Evolutionary conservation across 2,329 filamentous ascomycete genomes (phyloP), one percentile per base, ranked within the genome.

Genomic region (Coniochaeta sp.): DNA sequence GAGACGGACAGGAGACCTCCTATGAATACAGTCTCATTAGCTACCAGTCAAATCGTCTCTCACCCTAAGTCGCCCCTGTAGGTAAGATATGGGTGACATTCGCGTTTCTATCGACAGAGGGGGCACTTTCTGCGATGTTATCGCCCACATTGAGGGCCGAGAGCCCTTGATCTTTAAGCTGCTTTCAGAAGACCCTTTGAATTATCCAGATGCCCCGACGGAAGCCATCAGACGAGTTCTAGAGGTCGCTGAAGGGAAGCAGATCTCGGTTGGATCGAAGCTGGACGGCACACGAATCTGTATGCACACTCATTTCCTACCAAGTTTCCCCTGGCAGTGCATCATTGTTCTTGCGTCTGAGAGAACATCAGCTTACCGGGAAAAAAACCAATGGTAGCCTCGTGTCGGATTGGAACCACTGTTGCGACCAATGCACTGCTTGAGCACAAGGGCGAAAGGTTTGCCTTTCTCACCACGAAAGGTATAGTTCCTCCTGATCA

Each of bases 381-480:
- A 5, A 73, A 72, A 1, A 66, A 70, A 1, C n/a, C n/a, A n/a
- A n/a, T n/a, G n/a, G n/a, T 57, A 28, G 7, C 6, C 59, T 28
- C 22, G 60, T 90, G 91, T 67, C 84, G 89, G 24, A 91, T 91
- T 88, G 89, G 89, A n/a, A 91, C 89, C 0, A 91, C 89, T 0
- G 89, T 91, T 2, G 89, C 89, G 1, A 91, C 89, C 0, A 91
- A 91, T 70, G 89, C 89, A 1, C 73, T 91, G n/a, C 74, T 91
- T 1, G 89, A 91, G 69, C 76, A 88, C 44, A 91, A 91, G 70
- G 89, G 89, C 26, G 87, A 90, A 65, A 81, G 81, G 42, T 87
- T 89, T 64, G 89, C 87, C 0, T 79, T 91, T 66, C 78, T 91
- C 1, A 86, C 88, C 0, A 90, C 87, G 1, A 86, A 84, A 60